Evolutionary conservation across 208 protist genomes (phyloP), one percentile per base, ranked within the genome.

Genomic region (Endotrypanum monterogeii): DNA sequence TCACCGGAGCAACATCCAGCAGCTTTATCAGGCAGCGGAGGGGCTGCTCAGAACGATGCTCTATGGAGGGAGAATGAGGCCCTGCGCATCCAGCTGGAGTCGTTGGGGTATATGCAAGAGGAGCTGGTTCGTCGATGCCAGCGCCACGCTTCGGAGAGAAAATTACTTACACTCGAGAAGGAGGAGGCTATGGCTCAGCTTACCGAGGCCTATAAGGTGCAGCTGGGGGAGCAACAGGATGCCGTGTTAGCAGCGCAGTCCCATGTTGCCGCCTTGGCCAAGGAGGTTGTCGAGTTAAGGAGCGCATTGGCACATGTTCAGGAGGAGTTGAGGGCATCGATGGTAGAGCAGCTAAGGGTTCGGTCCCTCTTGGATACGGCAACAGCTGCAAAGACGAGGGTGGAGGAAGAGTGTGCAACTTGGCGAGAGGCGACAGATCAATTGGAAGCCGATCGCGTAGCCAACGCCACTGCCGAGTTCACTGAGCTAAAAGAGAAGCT

Each of bases 91-190:
- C 71, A 74, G 58, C 18, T 82, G 30, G 67, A 69, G 18, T 57
- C 57, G 67, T 44, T 82, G 51, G 30, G 73, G 71, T 50, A 14
- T 25, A 82, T 84, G 23, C 60, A 78, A 35, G 28, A 55, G 12
- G 80, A 81, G 76, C 70, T 82, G 57, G 58, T 65, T 23, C 68
- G 71, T 7, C 80, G 80, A 5, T 65, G 51, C 8, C 69, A 78
- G 63, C 30, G 61, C 4, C 62, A 62, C 39, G 70, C 61, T 14
- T 30, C 52, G 9, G 73, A 77, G 52, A 52, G 51, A 16, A 61
- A 30, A 9, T 30, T 35, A 50, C 58, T 67, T 67, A 71, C 44
- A 48, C 35, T 55, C 37, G 55, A 71, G 46, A 44, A 54, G 67
- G 54, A 56, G 70, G 55, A 66, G 41, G 46, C 52, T 18, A 57